phyloP scores from a whole-genome alignment of 75 land plant genomes.

The Chamaecyparis obtusa region DNA sequence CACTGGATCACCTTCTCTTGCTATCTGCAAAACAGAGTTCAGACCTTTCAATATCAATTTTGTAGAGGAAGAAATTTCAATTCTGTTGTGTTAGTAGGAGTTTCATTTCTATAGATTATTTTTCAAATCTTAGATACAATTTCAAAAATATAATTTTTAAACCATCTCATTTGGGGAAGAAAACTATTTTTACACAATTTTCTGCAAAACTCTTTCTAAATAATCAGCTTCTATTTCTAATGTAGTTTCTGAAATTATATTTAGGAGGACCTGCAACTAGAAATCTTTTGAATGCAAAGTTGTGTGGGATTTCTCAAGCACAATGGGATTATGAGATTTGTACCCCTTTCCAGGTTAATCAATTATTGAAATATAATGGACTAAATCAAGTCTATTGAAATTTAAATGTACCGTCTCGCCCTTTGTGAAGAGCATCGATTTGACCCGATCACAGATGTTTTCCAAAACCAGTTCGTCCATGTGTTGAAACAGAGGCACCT shows the following conservation, averaged over 20 bases:
- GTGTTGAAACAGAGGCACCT: slow-evolving; percentile 91
- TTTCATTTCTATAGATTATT: too few relatives aligned
- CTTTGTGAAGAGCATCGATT: slow-evolving; percentile 80
- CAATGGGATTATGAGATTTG: too few relatives aligned
- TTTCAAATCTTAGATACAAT: too few relatives aligned
- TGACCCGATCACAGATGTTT: slow-evolving; percentile 89
- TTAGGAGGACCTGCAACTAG: not conserved
- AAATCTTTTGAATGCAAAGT: not conserved
- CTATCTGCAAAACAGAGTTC: slow-evolving; percentile 35
- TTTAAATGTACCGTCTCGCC: slow-evolving; percentile 60
- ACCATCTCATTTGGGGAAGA: too few relatives aligned
- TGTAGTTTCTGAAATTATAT: not conserved
- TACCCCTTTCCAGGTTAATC: too few relatives aligned
- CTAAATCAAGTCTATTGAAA: not conserved
- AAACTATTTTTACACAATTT: not conserved
- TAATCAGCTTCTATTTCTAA: not conserved
- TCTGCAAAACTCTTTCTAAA: not conserved
- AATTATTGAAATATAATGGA: not conserved
- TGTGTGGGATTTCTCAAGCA: too few relatives aligned
- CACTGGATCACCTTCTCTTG: slow-evolving; percentile 87
- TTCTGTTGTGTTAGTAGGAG: too few relatives aligned
- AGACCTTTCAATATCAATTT: not conserved
- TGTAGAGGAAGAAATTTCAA: too few relatives aligned
- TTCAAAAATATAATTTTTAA: too few relatives aligned
- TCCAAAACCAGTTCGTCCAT: slow-evolving; percentile 89